phyloP scores from a whole-genome alignment of 106 monocot genomes.

The Amphibolis antarctica region DNA sequence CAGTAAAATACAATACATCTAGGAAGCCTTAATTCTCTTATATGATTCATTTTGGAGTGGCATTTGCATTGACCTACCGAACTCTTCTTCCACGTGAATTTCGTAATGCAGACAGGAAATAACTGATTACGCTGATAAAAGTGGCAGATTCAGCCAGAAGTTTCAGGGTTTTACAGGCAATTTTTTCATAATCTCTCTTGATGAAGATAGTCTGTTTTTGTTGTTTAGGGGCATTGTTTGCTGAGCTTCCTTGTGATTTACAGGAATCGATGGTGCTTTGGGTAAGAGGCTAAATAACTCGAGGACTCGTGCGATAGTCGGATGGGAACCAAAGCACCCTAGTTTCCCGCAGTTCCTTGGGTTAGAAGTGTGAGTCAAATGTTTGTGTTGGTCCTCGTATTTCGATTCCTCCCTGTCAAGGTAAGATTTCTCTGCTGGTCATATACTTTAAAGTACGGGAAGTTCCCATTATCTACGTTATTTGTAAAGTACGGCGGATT shows the following conservation, averaged over 20 bases:
- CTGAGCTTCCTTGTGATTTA: neutral
- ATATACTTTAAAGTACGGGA: too few relatives aligned
- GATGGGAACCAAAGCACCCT: constrained; percentile 15
- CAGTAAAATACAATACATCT: neutral
- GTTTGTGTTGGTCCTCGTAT: too few relatives aligned
- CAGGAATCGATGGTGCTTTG: constrained; percentile 10
- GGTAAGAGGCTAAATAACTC: constrained; percentile 18
- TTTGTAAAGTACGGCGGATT: too few relatives aligned
- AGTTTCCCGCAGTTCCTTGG: constrained; percentile 14
- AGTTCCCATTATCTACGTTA: too few relatives aligned
- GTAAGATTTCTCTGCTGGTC: too few relatives aligned
- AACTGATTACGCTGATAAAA: constrained; percentile 62
- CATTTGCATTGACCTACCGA: neutral
- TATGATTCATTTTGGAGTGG: neutral
- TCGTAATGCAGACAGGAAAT: constrained; percentile 62
- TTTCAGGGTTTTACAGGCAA: constrained; percentile 71
- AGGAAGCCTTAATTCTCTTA: too few relatives aligned
- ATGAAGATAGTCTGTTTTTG: too few relatives aligned
- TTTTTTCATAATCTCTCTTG: too few relatives aligned
- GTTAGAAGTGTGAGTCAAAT: constrained; percentile 1
- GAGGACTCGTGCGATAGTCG: constrained; percentile 13
- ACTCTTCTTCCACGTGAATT: neutral
- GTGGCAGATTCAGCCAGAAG: constrained; percentile 55
- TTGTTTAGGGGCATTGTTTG: too few relatives aligned
- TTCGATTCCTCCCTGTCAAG: too few relatives aligned